Conservation (phyloP, 192 early-diverging fungal species). For the Coemansia sp. region DNA sequence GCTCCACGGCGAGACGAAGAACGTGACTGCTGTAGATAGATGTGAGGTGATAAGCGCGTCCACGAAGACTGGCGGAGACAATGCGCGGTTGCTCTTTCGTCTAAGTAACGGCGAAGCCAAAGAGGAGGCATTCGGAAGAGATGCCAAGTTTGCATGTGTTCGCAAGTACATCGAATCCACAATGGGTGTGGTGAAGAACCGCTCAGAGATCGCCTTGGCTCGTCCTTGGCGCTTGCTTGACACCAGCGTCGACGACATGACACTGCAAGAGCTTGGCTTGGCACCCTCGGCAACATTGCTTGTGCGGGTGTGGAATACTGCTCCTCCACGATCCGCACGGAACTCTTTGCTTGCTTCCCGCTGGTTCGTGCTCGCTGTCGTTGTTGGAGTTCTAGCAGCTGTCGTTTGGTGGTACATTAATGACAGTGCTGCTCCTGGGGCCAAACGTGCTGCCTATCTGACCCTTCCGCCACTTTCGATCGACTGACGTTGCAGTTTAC, state of each 20-base stretch:
- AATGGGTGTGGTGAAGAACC: slow-evolving; percentile 1
- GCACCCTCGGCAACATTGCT: slow-evolving; percentile 31
- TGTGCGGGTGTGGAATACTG: slow-evolving; percentile 9
- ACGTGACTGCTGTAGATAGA: not conserved
- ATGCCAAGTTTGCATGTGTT: slow-evolving; percentile 15
- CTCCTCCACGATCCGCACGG: not conserved
- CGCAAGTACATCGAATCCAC: slow-evolving; percentile 8
- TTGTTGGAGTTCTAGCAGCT: not conserved
- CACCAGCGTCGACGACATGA: slow-evolving; percentile 3
- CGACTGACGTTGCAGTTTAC: not conserved
- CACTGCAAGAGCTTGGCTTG: slow-evolving; percentile 24
- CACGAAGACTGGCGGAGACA: not conserved
- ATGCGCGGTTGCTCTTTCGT: slow-evolving; percentile 18
- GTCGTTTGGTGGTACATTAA: not conserved
- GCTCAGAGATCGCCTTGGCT: slow-evolving; percentile 2
- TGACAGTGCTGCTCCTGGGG: not conserved
- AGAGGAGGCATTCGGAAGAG: slow-evolving; percentile 3
- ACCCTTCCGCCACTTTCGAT: not conserved
- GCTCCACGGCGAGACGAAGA: not conserved
- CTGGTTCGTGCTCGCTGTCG: not conserved
- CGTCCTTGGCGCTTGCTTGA: slow-evolving; percentile 13
- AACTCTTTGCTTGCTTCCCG: not conserved
- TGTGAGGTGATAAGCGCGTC: not conserved
- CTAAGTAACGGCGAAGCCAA: slow-evolving; percentile 25
- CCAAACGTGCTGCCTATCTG: not conserved